A percentile compares a stretch with the other conserved stretches of the same genome.
Conservation (phyloP, 106 monocot genomes). For the Dioscorea zingiberensis region DNA sequence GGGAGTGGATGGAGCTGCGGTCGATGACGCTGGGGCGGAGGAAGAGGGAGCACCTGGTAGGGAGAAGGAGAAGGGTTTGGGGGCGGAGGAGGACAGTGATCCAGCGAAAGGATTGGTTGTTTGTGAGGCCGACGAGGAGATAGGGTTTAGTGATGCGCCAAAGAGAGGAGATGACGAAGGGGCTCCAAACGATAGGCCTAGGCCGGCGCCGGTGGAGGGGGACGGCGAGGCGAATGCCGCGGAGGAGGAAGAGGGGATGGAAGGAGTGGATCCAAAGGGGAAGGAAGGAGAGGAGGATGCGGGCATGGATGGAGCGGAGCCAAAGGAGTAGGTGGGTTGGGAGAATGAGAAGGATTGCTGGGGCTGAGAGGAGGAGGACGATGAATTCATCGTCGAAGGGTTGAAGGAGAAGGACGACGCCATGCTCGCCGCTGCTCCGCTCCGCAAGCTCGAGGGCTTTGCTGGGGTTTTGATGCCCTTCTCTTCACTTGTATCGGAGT, state of each 20-base stretch:
- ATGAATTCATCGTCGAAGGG: not conserved
- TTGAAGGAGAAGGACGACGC: slow-evolving; percentile 2
- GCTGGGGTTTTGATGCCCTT: not conserved
- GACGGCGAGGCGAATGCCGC: not conserved
- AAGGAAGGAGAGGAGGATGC: not conserved
- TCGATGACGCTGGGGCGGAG: not conserved
- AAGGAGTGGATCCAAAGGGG: not conserved
- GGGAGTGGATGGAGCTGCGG: not conserved
- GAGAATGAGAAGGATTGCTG: not conserved
- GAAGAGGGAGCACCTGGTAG: not conserved
- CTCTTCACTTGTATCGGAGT: no score
- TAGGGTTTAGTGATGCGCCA: not conserved
- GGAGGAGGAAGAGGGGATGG: not conserved
- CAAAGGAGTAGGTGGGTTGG: not conserved
- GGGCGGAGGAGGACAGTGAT: not conserved
- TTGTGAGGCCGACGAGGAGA: not conserved
- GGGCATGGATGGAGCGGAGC: not conserved
- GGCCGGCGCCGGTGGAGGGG: not conserved
- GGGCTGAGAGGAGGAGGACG: not conserved
- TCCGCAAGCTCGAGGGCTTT: not conserved
- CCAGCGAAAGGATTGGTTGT: no score
- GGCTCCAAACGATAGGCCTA: not conserved
- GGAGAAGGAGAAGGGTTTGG: not conserved
- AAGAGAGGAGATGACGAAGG: not conserved
- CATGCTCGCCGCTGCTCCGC: not conserved